Evolutionary conservation across 306 rosid genomes (phyloP), one percentile per base, ranked within the genome.

Genomic region (Myrica gale): DNA sequence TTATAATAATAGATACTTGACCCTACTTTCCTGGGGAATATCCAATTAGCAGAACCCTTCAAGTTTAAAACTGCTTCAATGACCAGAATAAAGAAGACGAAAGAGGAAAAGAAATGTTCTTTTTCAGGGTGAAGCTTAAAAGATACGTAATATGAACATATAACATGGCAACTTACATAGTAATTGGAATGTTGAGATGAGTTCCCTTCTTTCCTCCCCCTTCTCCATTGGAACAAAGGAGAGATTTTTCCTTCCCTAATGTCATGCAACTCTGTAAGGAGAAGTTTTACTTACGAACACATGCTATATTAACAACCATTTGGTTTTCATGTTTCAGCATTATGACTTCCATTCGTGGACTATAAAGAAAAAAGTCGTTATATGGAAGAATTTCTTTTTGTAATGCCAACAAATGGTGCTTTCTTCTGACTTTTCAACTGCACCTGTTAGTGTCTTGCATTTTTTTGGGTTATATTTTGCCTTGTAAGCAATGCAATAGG

Each of bases 41-140:
- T 63, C 39, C 5, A 65, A 65, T 65, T 41, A 41, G 50, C 21
- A 15, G 69, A 7, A n/a, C 4, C 37, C 45, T 17, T 15, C 47
- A 65, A 65, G n/a, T 63, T 63, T 39, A 48, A 65, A 57, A 57
- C 5, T 57, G 63, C 63, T 20, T 57, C 10, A 57, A 57, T 19
- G 6, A 21, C 9, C 2, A 19, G 5, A 13, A 55, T 7, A 56
- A 6, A 21, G 9, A 9, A 19, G 1, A 13, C 19, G 4, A 56
- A 6, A 7, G 5, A 20, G 21, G n/a, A 41, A 3, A 41, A 65
- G 5, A 1, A 37, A 5, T 12, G 46, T 65, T 41, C 3, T 60
- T 26, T 32, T 60, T 10, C 67, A 1, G 32, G 32, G 32, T 48
- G 52, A 11, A 9, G 9, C 52, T 48, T 65, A 10, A 10, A 41